Base-by-base conservation (phyloP, 495 filamentous ascomycete species). In the Bacidia rubella region DNA sequence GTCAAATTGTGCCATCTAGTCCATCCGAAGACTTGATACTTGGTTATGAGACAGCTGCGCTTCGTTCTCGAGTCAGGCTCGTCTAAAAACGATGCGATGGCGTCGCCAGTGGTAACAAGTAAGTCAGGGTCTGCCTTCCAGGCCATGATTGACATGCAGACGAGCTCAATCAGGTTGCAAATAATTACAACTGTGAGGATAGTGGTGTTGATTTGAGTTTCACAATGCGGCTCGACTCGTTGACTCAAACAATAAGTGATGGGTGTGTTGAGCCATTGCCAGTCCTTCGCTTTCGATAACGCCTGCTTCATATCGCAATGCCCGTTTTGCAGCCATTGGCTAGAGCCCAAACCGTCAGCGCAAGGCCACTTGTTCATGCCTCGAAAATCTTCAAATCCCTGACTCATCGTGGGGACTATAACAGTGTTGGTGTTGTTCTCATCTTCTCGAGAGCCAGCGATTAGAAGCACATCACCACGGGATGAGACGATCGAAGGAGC, bases 31-130 rank as follows among this genome's bases (percentile, higher is more conserved):
- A 10, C 9, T 4, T 19, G 10, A 19, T 23, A 20, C 11, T n/a
- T 22, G 25, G 19, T 10, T 26, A 10, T 17, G 4, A 47, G 60
- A 44, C 66, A 69, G 54, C 66, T 60, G 0, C 64, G 62, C 1
- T 29, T 29, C 5, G 70, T 75, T 3, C 55, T 59, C 3, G 32
- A 25, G 47, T 76, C 74, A 0, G 68, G 68, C 1, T 43, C 54
- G 2, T 63, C 56, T 11, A 81, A 57, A 54, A 76, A 78, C 1
- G 66, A 70, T 7, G 61, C 56, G 12, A 79, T 59, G 2, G 72
- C 73, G 60, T 81, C 74, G 5, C 77, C 77, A 1, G 75, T 32
- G 0, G 70, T 77, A 2, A 74, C 59, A 2, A 80, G 57, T 0
- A 68, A 65, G 3, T 65, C 56, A 7, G 66, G 53, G 38, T 54